Conservation (phyloP, 2,329 filamentous ascomycete species). For the Graphiopsis chlorocephala region DNA sequence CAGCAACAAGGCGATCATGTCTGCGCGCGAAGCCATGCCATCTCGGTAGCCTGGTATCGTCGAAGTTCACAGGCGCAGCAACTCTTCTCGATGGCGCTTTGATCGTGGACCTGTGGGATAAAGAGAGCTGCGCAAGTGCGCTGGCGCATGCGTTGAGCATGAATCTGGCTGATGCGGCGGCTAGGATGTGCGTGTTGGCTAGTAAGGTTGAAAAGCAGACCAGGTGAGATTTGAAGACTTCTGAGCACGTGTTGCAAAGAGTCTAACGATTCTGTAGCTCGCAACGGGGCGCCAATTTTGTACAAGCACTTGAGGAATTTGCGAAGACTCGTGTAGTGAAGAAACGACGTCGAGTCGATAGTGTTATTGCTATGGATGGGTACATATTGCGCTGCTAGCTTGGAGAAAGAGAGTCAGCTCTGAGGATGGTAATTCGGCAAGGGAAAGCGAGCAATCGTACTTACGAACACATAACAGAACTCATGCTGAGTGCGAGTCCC, state of each 20-base stretch:
- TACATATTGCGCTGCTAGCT: too few relatives aligned
- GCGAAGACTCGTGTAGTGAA: not conserved
- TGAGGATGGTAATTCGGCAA: too few relatives aligned
- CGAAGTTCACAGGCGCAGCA: constrained; percentile 88
- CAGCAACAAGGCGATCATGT: constrained; percentile 56
- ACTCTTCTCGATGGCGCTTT: constrained; percentile 87
- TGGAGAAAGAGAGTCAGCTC: too few relatives aligned
- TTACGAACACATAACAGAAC: too few relatives aligned
- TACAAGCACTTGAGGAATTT: not conserved
- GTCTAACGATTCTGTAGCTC: not conserved
- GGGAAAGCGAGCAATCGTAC: too few relatives aligned
- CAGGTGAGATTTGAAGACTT: not conserved
- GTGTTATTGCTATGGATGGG: not conserved
- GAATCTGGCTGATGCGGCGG: constrained; percentile 40
- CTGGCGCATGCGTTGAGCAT: constrained; percentile 92
- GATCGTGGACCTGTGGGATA: constrained; percentile 96
- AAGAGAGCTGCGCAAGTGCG: constrained; percentile 82
- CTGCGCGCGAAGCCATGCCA: constrained; percentile 39
- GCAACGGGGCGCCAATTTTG: not conserved
- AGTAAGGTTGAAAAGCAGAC: not conserved
- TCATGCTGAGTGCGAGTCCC: too few relatives aligned
- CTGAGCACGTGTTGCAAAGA: not conserved
- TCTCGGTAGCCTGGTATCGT: constrained; percentile 87
- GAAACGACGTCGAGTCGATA: not conserved
- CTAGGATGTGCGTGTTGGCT: not conserved